Base-by-base conservation (phyloP, 129 eudicot species). In the Deinandra increscens region DNA sequence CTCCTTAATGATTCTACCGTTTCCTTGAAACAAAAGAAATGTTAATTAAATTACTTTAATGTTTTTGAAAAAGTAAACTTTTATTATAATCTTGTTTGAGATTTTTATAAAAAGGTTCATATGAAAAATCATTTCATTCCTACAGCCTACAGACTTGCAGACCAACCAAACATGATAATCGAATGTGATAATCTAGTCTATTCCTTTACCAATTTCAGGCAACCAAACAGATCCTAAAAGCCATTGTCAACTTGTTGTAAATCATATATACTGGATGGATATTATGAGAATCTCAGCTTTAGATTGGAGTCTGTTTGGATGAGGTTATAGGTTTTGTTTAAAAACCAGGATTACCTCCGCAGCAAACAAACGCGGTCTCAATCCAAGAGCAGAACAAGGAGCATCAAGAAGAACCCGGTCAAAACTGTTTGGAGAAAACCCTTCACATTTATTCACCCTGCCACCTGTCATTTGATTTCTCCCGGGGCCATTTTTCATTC, bases 371-470 rank as follows among this genome's bases (percentile, higher is more conserved):
- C 99, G 87, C 23, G 99, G 99, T 64, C 99, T 84, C 53, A 89
- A 70, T 31, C 97, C 99, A 83, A 94, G 93, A 71, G 99, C 99
- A 64, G 99, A 94, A 73, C 97, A 89, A 37, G 97, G 99, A 76
- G 97, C 97, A 87, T 94, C 99, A 48, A 94, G 97, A 72, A 94
- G 99, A 43, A 94, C 96, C 33, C 99, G 90, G 62, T 94, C 99
- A 81, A 94, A 94, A 80, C 93, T 94, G 75, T 85, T 88, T 7
- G 99, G 91, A n/a, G 61, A 55, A 77, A 94, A 94, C 12, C 99
- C 99, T 75, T 78, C 70, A 38, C 86, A 87, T 68, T 83, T 89
- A 75, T 81, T 84, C 75, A 82, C 97, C 78, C 88, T 79, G 59
- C 78, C 83, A 64, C 95, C 95, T 53, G 70, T 70, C 9, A 81